Evolutionary conservation across 306 rosid species (phyloP).

Genomic region (Biancaea sappan): DNA sequence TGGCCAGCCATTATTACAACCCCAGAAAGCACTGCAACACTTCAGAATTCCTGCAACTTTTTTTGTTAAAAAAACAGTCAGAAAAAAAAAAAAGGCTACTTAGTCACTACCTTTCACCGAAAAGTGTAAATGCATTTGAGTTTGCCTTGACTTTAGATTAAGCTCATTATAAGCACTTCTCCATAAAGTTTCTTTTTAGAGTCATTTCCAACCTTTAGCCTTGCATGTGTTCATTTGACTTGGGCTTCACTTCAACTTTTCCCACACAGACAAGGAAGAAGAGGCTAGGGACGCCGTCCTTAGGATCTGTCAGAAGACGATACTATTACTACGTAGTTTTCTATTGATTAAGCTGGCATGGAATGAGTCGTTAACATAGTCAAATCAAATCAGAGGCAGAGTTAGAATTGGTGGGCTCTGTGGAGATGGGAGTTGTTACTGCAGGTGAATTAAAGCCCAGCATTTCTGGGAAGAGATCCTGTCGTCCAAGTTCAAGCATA

Average conservation of each 20-base stretch:
- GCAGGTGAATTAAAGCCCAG: slow-evolving; percentile 91
- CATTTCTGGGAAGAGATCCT: slow-evolving; percentile 90
- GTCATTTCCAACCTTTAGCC: slow-evolving; percentile 47
- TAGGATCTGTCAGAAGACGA: slow-evolving; percentile 37
- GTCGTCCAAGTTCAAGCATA: slow-evolving; percentile 81
- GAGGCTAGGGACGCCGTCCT: slow-evolving; percentile 36
- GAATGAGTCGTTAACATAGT: slow-evolving; percentile 16
- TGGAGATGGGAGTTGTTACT: slow-evolving; percentile 87
- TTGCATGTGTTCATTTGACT: slow-evolving; percentile 69
- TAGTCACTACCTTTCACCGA: slow-evolving; percentile 79
- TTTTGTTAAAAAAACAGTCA: slow-evolving; percentile 41
- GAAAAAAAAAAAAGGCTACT: slow-evolving; percentile 37
- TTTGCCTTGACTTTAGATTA: slow-evolving; percentile 65
- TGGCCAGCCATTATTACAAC: slow-evolving; percentile 66
- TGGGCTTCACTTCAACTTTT: slow-evolving; percentile 46
- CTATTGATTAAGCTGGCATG: slow-evolving; percentile 12
- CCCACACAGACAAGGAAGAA: slow-evolving; percentile 30
- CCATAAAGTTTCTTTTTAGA: slow-evolving; percentile 53
- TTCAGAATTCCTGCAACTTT: slow-evolving; percentile 67
- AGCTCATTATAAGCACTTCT: slow-evolving; percentile 51
- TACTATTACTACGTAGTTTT: neutral
- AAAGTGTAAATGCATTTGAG: slow-evolving; percentile 66
- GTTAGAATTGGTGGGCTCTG: slow-evolving; percentile 37
- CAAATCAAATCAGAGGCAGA: slow-evolving; percentile 22
- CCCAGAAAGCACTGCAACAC: slow-evolving; percentile 72